Evolutionary conservation across 2,329 filamentous ascomycete species (phyloP), one percentile per base, ranked within the genome.

Genomic region (Penicillium sp.): DNA sequence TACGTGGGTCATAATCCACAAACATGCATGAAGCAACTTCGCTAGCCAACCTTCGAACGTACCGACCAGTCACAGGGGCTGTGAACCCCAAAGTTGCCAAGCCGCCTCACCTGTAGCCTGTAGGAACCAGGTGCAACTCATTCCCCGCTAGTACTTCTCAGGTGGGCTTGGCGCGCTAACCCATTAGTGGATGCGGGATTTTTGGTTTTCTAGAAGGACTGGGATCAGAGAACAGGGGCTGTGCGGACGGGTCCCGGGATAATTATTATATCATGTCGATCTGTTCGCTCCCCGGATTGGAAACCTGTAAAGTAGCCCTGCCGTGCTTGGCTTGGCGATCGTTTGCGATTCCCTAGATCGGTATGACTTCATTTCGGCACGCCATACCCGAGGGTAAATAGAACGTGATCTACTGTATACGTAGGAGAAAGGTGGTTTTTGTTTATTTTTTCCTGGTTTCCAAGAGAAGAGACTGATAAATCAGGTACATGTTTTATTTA

Each of bases 181-280:
- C n/a, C n/a, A 11, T 24, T 35, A 35, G 31, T 46, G 27, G 50
- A 33, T 65, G 62, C 62, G 62, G 62, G 56, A 65, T 65, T 65
- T 65, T 57, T 49, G 22, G n/a, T 54, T 48, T 63, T 60, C 55
- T 54, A 58, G 57, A 64, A 63, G 39, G 19, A 21, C 51, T 19
- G 44, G 55, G 58, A 50, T 60, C 37, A 55, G 50, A 47, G 51
- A 62, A 55, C 39, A 53, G 59, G 54, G 59, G 57, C 59, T 61
- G 59, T 61, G 59, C 46, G 26, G 37, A 35, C 37, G 29, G 27
- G 47, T 26, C n/a, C 19, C 27, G 27, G 11, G 21, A 16, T 11
- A 7, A 27, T 22, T 35, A 51, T 52, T 52, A 52, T 39, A 50
- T 50, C 48, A 50, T 50, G 49, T 52, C 42, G 50, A 52, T 52